Evolutionary conservation across 176 grass and related monocot genomes (phyloP).

Genomic region (Carex scoparia): DNA sequence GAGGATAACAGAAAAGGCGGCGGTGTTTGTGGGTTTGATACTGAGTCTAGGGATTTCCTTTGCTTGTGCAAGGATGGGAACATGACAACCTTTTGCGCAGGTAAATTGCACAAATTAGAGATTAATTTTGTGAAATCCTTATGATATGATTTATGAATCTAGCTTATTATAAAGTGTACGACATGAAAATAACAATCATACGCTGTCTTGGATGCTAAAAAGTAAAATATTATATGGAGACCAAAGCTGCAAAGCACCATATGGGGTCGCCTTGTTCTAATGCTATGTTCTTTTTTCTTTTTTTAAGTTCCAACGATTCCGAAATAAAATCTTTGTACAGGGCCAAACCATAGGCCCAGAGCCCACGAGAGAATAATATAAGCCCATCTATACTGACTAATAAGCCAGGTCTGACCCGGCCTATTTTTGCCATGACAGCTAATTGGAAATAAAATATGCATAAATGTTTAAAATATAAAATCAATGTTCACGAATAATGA

Average conservation of each 20-base stretch:
- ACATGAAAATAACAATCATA: neutral
- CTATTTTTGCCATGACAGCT: neutral
- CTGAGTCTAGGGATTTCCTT: slow-evolving; percentile 49
- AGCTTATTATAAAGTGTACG: neutral
- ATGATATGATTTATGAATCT: neutral
- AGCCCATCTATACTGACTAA: neutral
- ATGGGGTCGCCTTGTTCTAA: neutral
- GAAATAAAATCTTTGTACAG: neutral
- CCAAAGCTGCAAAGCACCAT: neutral
- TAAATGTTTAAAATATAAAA: too few species aligned
- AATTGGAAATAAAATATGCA: neutral
- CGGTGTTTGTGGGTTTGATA: slow-evolving; percentile 69
- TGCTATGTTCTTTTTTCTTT: neutral
- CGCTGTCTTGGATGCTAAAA: neutral
- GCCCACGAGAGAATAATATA: neutral
- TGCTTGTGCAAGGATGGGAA: slow-evolving; percentile 80
- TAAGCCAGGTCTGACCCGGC: neutral
- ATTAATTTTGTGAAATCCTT: neutral
- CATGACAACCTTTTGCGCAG: slow-evolving; percentile 64
- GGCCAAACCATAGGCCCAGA: neutral
- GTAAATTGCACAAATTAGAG: slow-evolving; percentile 26
- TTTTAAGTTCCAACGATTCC: neutral
- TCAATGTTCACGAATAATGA: too few species aligned
- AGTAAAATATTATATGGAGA: too few species aligned
- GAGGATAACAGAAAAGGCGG: slow-evolving; percentile 49